Conservation (phyloP, 768 basidiomycete species). For the Solioccasus polychromus region DNA sequence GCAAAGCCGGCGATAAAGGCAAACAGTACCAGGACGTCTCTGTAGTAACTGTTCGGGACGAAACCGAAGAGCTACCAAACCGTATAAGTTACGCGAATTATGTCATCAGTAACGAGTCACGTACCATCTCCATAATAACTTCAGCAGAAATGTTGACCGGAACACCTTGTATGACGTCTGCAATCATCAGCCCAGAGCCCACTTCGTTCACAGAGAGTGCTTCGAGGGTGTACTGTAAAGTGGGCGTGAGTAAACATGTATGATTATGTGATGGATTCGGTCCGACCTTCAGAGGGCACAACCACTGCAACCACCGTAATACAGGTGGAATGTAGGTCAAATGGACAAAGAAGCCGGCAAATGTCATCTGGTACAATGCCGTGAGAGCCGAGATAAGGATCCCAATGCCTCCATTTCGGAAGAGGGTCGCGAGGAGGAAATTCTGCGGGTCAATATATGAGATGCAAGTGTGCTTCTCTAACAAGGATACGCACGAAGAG, state of each 20-base stretch:
- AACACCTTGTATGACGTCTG: conserved; percentile 76
- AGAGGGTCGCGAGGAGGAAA: conserved; percentile 81
- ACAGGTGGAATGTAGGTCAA: conserved; percentile 82
- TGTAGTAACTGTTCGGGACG: conserved; percentile 74
- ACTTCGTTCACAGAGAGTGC: conserved; percentile 93
- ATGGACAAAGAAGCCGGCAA: conserved; percentile 92
- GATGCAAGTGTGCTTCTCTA: not conserved
- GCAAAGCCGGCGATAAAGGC: conserved; percentile 84
- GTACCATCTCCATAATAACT: conserved; percentile 81
- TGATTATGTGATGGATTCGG: not conserved
- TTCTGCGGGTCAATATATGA: conserved; percentile 48
- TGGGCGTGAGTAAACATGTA: not conserved
- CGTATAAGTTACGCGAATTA: not conserved
- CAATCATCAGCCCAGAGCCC: conserved; percentile 79
- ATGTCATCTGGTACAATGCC: conserved; percentile 82
- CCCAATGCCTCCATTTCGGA: conserved; percentile 86
- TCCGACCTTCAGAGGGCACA: conserved; percentile 69
- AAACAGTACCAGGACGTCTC: conserved; percentile 84
- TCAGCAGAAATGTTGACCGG: conserved; percentile 76
- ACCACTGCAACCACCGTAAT: conserved; percentile 90
- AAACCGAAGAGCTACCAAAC: conserved; percentile 78
- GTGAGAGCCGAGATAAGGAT: conserved; percentile 81
- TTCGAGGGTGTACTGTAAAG: conserved; percentile 57
- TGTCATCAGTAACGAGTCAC: conserved; percentile 17
- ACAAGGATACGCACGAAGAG: conserved; percentile 59